Percentiles rank a stretch among this genome's conserved stretches.
Evolutionary conservation across 2,329 filamentous ascomycete genomes (phyloP).

Genomic region (Penicillium sumatraense): DNA sequence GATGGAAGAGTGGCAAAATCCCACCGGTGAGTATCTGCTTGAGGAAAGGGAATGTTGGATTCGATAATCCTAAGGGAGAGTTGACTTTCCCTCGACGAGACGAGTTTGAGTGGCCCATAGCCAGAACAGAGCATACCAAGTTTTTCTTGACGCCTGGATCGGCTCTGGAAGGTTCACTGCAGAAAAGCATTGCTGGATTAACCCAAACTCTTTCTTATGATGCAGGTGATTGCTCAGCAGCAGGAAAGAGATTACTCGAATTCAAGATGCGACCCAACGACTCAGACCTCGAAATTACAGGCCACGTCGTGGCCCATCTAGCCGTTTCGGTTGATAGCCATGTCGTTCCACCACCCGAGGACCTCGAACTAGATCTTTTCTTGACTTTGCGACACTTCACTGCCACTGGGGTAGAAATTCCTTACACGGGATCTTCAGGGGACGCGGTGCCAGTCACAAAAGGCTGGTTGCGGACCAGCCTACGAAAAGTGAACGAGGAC

Average conservation of each 20-base stretch:
- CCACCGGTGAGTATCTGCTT: slow-evolving; percentile 63
- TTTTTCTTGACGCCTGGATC: slow-evolving; percentile 58
- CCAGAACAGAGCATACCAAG: slow-evolving; percentile 64
- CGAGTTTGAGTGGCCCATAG: slow-evolving; percentile 68
- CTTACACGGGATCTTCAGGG: slow-evolving; percentile 58
- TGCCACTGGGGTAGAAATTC: slow-evolving; percentile 52
- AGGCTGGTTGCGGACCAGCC: slow-evolving; percentile 53
- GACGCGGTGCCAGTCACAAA: slow-evolving; percentile 58
- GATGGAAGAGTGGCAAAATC: slow-evolving; percentile 52
- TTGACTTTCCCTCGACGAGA: slow-evolving; percentile 56
- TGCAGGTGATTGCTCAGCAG: not conserved
- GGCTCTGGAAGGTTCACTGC: not conserved
- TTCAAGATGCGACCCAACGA: not conserved
- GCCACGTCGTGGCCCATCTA: slow-evolving; percentile 66
- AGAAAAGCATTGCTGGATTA: not conserved
- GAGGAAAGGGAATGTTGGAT: slow-evolving; percentile 67
- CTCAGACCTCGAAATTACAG: slow-evolving; percentile 62
- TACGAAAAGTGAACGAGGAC: not conserved
- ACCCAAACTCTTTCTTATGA: not conserved
- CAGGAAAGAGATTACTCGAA: not conserved
- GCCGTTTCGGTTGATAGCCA: slow-evolving; percentile 55
- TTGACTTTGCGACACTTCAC: slow-evolving; percentile 57
- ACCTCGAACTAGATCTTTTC: slow-evolving; percentile 56
- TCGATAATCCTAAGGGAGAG: slow-evolving; percentile 65
- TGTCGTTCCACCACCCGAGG: slow-evolving; percentile 34